These are phyloP conservation scores for Colletotrichum plurivorum DNA, from an alignment of 2,329 filamentous ascomycete species.

Conservation along the genomic window DNA sequence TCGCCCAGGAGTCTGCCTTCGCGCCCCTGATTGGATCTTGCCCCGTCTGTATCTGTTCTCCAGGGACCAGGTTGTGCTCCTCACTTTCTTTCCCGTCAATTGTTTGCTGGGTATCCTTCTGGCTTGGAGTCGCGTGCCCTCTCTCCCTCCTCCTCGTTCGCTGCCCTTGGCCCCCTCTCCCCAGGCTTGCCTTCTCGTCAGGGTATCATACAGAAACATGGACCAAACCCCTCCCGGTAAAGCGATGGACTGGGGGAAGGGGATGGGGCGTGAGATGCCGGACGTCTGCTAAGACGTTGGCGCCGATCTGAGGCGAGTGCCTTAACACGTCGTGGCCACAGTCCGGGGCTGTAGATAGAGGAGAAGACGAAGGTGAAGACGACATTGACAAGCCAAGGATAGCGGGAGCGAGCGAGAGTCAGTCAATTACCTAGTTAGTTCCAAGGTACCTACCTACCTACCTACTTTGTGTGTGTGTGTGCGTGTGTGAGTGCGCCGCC, in stretches of 20 bases:
- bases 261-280: conserved; percentile 26
- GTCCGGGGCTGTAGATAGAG: conserved; percentile 31
- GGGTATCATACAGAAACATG: conserved; percentile 15
- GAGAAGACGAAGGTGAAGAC: neutral
- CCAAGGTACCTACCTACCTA: neutral
- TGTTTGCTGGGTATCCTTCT: conserved; percentile 22
- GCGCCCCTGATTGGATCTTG: conserved; percentile 26
- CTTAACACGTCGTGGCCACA: conserved; percentile 19
- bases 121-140: conserved; percentile 39
- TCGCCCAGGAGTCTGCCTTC: conserved; percentile 32
- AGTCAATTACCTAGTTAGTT: conserved; percentile 8
- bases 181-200: conserved; percentile 9
- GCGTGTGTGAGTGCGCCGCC: conserved; percentile 7
- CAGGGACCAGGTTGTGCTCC: conserved; percentile 10
- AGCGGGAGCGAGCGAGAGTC: conserved; percentile 29
- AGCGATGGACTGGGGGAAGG: neutral
- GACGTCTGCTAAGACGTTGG: conserved; percentile 32
- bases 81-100: neutral
- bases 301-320: conserved; percentile 24
- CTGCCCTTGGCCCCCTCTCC: neutral
- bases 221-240: conserved; percentile 6
- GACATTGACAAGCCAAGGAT: conserved; percentile 27
- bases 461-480: neutral
- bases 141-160: conserved; percentile 23
- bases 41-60: neutral